Evolutionary conservation across 164 flowering plant species (phyloP), one percentile per base, ranked within the genome.

Genomic region (Vitis labrusca): DNA sequence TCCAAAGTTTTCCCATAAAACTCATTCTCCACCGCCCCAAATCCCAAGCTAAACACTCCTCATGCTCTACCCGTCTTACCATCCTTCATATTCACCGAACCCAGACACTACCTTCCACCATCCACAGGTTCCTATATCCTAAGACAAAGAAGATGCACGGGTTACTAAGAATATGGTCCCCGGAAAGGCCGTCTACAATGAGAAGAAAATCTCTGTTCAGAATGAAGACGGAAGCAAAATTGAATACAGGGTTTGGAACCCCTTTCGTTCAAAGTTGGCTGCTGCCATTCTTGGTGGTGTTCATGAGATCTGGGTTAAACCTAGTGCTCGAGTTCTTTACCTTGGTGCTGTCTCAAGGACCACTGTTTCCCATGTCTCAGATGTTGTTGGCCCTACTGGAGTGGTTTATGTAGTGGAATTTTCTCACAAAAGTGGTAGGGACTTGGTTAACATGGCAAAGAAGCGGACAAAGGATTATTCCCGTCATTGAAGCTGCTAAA

Each of bases 321-420:
- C 99, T 70, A 98, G 97, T 63, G 87, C 94, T 10, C 67, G 77
- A 10, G 97, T 93, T 49, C 88, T 93, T 5, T 95, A 95, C 76
- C 93, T 95, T 59, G 99, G 98, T 23, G 99, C 99, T 77, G 97
- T 98, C 72, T 93, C 97, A 5, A 97, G 99, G 23, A 93, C 99
- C 15, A 91, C 99, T 11, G 97, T 96, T 1, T 96, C 98, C 37
- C 99, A 93, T 79, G 99, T 96, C 2, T 96, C 99, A 49, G 97
- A 93, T 71, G 48, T 93, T 81, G 95, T 96, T 86, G 99, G 99
- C 14, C 99, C 98, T 63, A 77, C 71, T 1, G 97, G 98, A 12
- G 80, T 88, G 32, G 98, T 95, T 5, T 93, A 93, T 82, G 99
- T 98, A 0, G 98, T 95, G 29, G 98, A 95, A 30, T 95, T 95